These are phyloP conservation scores for Neurospora hispaniola DNA, from an alignment of 495 filamentous ascomycete species.

Conservation along the genomic window DNA sequence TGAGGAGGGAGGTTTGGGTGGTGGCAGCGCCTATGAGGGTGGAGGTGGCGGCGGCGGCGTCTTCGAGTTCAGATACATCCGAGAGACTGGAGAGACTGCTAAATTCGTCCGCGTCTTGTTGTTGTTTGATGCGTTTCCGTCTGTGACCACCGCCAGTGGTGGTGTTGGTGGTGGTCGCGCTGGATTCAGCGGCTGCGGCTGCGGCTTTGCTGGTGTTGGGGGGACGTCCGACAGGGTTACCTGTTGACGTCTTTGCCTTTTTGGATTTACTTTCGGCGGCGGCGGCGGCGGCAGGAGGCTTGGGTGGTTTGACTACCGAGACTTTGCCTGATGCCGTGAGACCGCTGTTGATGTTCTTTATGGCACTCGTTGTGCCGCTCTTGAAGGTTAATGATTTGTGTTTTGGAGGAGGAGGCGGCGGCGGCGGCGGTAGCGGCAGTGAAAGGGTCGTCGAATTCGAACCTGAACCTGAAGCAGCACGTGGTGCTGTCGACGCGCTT, in stretches of 20 bases:
- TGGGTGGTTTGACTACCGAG: slow-evolving; percentile 1
- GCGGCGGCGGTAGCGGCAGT: not conserved
- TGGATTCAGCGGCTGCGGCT: not conserved
- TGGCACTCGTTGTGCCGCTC: slow-evolving; percentile 16
- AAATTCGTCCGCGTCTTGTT: slow-evolving; percentile 4
- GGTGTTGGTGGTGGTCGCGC: too few species aligned
- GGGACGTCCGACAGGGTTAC: not conserved
- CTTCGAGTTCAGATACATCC: slow-evolving; percentile 7
- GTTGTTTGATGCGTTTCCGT: slow-evolving; percentile 10
- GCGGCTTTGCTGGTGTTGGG: not conserved
- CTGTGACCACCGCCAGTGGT: slow-evolving; percentile 1
- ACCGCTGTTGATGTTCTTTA: slow-evolving; percentile 19
- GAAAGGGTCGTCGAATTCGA: not conserved
- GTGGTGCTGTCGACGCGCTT: not conserved
- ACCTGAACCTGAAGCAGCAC: not conserved
- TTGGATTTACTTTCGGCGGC: slow-evolving; percentile 17
- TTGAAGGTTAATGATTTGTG: not conserved
- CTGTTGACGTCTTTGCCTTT: slow-evolving; percentile 11
- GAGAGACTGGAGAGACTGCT: slow-evolving; percentile 10
- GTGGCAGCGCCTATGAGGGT: not conserved
- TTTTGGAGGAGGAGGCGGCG: not conserved
- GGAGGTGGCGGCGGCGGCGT: not conserved
- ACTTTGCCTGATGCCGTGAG: slow-evolving; percentile 11
- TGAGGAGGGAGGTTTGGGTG: slow-evolving; percentile 43
- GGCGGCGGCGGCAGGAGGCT: not conserved